phyloP scores from a whole-genome alignment of 1,139 yeast genomes.

The Candida gigantensis region DNA sequence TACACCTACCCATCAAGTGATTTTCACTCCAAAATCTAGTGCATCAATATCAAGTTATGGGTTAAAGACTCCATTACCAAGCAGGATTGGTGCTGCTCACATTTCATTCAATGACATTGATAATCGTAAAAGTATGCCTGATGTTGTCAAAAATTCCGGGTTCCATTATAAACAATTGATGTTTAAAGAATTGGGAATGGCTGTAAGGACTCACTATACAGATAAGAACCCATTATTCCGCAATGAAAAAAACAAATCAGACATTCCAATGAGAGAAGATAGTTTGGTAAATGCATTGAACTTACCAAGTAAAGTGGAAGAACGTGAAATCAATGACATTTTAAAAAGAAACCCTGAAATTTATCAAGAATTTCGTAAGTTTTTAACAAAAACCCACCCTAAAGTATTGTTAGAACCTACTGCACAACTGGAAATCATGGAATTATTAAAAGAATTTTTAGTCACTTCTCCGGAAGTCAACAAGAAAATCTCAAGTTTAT shows the following conservation, averaged over 20 bases:
- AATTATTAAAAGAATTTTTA: conserved; percentile 33
- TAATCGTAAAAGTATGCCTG: conserved; percentile 47
- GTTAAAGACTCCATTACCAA: conserved; percentile 45
- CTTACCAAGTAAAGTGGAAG: conserved; percentile 27
- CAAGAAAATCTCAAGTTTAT: conserved; percentile 22
- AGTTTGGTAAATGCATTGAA: conserved; percentile 36
- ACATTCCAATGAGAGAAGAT: conserved; percentile 21
- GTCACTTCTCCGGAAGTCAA: conserved; percentile 19
- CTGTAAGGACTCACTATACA: conserved; percentile 32
- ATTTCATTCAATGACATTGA: conserved; percentile 48
- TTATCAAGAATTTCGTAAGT: conserved; percentile 31
- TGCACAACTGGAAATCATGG: conserved; percentile 15
- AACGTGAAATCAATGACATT: conserved; percentile 28
- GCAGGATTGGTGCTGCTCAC: conserved; percentile 43
- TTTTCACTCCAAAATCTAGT: conserved; percentile 45
- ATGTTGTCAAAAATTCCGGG: conserved; percentile 48
- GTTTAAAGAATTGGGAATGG: conserved; percentile 46
- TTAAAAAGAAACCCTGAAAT: conserved; percentile 37
- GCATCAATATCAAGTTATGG: conserved; percentile 48
- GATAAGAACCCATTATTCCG: conserved; percentile 39
- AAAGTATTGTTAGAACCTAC: conserved; percentile 25
- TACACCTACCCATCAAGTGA: conserved; percentile 47
- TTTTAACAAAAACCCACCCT: conserved; percentile 40
- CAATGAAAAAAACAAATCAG: conserved; percentile 22
- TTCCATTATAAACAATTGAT: conserved; percentile 39